Evolutionary conservation across 2,329 filamentous ascomycete genomes (phyloP).

Genomic region (Phialophora verrucosa): DNA sequence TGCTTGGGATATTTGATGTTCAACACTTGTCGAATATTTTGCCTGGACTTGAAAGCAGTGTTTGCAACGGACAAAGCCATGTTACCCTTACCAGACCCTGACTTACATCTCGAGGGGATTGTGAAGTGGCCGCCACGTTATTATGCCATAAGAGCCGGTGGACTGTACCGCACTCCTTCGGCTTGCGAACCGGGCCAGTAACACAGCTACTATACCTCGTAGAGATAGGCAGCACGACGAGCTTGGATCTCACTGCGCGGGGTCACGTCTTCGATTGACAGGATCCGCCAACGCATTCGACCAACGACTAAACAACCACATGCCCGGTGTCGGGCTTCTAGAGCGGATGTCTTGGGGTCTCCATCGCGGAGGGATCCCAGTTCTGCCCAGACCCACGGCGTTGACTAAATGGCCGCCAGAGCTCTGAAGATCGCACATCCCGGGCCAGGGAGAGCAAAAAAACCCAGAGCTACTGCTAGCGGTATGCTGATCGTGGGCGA

Average conservation of each 20-base stretch:
- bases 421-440: neutral
- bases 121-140: neutral
- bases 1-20: neutral
- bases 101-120: neutral
- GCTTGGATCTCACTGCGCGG: neutral
- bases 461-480: neutral
- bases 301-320: neutral
- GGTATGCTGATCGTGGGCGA: neutral
- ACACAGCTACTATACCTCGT: neutral
- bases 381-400: neutral
- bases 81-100: neutral
- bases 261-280: neutral
- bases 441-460: neutral
- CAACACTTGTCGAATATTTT: neutral
- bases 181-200: neutral
- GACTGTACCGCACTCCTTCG: neutral
- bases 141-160: no score
- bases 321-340: neutral
- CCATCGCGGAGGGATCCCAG: neutral
- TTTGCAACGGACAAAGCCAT: conserved; percentile 2
- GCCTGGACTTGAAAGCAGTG: neutral
- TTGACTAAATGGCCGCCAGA: neutral
- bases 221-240: neutral
- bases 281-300: neutral
- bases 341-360: neutral